Conservation (phyloP, 768 basidiomycete genomes). For the Thelephora aurantiotincta region DNA sequence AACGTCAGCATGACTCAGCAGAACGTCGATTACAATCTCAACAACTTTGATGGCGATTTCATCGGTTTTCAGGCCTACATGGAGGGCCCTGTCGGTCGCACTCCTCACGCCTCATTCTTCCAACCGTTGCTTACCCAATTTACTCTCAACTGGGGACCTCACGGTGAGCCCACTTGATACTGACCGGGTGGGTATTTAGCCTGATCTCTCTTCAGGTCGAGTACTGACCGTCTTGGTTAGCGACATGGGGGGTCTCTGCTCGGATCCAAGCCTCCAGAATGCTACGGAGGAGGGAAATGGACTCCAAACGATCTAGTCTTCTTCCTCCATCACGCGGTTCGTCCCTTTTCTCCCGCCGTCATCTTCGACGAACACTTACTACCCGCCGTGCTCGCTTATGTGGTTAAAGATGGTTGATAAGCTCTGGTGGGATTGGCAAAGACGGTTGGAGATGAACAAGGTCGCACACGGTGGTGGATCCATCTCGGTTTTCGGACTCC, state of each 20-base stretch:
- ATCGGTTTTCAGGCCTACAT: conserved; percentile 18
- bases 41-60: conserved; percentile 17
- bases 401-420: conserved; percentile 20
- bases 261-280: neutral
- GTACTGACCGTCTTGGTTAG: neutral
- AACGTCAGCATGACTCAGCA: conserved; percentile 15
- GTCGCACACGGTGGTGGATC: conserved; percentile 18
- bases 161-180: conserved; percentile 19
- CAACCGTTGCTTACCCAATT: too few species aligned
- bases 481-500: neutral
- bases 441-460: conserved; percentile 10
- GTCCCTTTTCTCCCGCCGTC: neutral
- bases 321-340: conserved; percentile 22
- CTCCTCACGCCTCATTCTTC: too few species aligned
- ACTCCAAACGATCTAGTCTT: conserved; percentile 14
- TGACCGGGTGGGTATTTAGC: conserved; percentile 14
- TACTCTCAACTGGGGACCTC: conserved; percentile 24
- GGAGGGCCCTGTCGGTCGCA: too few species aligned
- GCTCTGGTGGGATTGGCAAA: conserved; percentile 24
- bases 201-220: neutral
- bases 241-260: conserved; percentile 18
- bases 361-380: neutral
- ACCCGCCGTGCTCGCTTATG: neutral
- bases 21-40: conserved; percentile 13
- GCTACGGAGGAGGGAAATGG: neutral